Evolutionary conservation across 768 basidiomycete genomes (phyloP).

Genomic region (Phylloporus sp.): DNA sequence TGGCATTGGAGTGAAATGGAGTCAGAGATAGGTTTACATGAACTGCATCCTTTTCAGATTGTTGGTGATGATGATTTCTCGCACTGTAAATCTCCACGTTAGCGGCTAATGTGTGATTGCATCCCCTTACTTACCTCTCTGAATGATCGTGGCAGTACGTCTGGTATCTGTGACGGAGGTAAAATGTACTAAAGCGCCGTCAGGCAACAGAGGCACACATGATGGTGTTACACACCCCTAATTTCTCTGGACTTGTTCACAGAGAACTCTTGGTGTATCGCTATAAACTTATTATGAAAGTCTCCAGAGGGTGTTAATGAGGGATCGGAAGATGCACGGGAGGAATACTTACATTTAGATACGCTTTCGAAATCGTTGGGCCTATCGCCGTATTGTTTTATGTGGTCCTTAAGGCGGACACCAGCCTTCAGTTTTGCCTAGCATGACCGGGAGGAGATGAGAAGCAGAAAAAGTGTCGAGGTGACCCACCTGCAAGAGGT

Average conservation of each 20-base stretch:
- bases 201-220: background rate
- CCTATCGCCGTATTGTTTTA: slow-evolving; percentile 68
- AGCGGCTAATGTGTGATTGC: background rate
- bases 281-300: slow-evolving; percentile 69
- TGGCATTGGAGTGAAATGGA: slow-evolving; percentile 4
- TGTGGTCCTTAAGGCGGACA: slow-evolving; percentile 64
- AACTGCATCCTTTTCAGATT: slow-evolving; percentile 55
- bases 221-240: slow-evolving; percentile 48
- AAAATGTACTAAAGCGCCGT: slow-evolving; percentile 54
- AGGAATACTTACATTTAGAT: slow-evolving; percentile 56
- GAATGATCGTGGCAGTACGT: slow-evolving; percentile 69
- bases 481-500: slow-evolving; percentile 59
- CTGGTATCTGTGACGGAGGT: slow-evolving; percentile 82
- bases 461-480: background rate
- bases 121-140: slow-evolving; percentile 50
- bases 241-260: slow-evolving; percentile 71
- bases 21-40: slow-evolving; percentile 20
- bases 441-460: background rate
- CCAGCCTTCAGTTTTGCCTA: slow-evolving; percentile 76
- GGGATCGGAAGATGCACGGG: background rate
- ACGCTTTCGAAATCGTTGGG: slow-evolving; percentile 78
- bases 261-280: slow-evolving; percentile 61
- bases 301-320: slow-evolving; percentile 39
- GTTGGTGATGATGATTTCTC: slow-evolving; percentile 65
- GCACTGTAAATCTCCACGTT: slow-evolving; percentile 39